Percentiles rank a stretch among this genome's conserved stretches.
phyloP scores from a whole-genome alignment of 257 asterid species.

The Solanum medicagineum region DNA sequence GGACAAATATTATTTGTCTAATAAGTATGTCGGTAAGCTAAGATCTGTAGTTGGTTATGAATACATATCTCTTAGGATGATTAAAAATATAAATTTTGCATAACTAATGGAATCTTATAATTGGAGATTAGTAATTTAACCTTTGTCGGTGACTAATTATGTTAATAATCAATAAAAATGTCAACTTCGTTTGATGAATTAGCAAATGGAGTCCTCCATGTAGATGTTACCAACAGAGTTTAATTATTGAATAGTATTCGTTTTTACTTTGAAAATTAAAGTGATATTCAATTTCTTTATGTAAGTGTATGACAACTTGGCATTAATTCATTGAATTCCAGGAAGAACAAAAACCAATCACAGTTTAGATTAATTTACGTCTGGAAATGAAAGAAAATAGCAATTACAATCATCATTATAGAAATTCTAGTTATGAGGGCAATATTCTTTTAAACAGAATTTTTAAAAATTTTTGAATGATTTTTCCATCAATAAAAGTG shows the following conservation, averaged over 20 bases:
- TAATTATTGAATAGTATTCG: background rate
- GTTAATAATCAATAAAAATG: background rate
- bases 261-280: background rate
- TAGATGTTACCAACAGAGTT: background rate
- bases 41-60: background rate
- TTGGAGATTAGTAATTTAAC: background rate
- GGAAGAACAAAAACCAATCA: background rate
- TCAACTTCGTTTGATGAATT: background rate
- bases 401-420: background rate
- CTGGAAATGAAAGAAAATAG: background rate
- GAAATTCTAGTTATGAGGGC: background rate
- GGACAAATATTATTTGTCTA: background rate
- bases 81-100: background rate
- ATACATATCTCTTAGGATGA: background rate
- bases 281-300: background rate
- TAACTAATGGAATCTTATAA: background rate
- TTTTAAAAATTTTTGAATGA: too few species aligned
- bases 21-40: background rate
- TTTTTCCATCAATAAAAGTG: too few species aligned
- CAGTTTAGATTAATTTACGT: background rate
- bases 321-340: background rate
- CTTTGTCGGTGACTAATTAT: background rate
- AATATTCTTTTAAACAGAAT: too few species aligned
- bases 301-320: background rate
- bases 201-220: background rate